Evolutionary conservation across 345 rosid genomes (phyloP).

Genomic region (Pelargonium nanum): DNA sequence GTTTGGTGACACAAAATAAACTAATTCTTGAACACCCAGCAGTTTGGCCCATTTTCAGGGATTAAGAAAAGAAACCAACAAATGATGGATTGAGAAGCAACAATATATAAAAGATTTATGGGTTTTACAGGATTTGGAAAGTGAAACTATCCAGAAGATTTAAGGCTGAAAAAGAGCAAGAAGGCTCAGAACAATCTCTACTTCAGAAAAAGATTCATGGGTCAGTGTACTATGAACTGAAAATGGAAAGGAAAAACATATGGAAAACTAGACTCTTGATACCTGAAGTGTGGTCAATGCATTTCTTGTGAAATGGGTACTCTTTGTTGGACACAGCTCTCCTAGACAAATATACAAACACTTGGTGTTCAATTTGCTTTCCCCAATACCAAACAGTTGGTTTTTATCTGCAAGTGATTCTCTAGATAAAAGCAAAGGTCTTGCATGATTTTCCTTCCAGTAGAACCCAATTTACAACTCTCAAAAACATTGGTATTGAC

Average conservation of each 20-base stretch:
- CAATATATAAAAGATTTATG: not conserved
- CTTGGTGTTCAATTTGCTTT: not conserved
- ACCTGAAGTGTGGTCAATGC: not conserved
- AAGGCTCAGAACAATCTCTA: not conserved
- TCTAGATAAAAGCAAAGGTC: constrained; percentile 16
- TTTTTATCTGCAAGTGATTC: constrained; percentile 19
- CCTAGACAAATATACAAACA: too few species aligned
- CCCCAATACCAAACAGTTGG: constrained; percentile 10
- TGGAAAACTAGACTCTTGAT: not conserved
- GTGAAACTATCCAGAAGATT: not conserved
- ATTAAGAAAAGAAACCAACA: constrained; percentile 6
- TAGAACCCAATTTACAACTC: constrained; percentile 7
- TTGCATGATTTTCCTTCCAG: not conserved
- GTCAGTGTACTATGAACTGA: not conserved
- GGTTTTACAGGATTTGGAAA: not conserved
- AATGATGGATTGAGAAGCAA: not conserved
- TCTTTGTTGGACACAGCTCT: not conserved
- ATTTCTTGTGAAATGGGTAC: not conserved
- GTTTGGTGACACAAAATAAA: constrained; percentile 17
- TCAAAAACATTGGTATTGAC: constrained; percentile 22
- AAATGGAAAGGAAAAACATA: not conserved
- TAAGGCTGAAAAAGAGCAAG: too few species aligned
- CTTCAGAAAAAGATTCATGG: not conserved
- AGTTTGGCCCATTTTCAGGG: constrained; percentile 23
- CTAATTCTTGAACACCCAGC: constrained; percentile 11